phyloP scores from a whole-genome alignment of 2,329 filamentous ascomycete species.

The Zymoseptoria tritici region DNA sequence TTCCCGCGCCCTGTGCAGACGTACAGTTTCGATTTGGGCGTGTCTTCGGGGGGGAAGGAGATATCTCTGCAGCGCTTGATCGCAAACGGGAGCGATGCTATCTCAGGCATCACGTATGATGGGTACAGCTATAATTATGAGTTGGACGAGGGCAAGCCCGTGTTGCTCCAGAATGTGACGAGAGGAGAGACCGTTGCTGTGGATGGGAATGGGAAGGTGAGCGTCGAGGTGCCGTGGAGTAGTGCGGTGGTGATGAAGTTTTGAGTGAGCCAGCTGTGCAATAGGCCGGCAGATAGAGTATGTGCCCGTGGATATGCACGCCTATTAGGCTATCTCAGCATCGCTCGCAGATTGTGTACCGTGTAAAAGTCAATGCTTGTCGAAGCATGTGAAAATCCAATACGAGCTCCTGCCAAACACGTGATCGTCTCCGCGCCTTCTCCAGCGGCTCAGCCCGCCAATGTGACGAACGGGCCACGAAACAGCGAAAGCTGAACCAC shows the following conservation, averaged over 20 bases:
- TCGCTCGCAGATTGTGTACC: too few species aligned
- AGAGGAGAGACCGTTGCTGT: conserved; percentile 37
- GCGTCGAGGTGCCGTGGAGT: conserved; percentile 21
- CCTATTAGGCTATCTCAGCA: too few species aligned
- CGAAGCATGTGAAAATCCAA: too few species aligned
- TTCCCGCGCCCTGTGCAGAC: conserved; percentile 28
- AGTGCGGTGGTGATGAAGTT: conserved; percentile 24
- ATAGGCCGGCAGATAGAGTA: too few species aligned
- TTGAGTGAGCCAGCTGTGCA: not conserved
- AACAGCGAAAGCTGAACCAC: not conserved
- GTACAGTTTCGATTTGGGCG: conserved; percentile 40
- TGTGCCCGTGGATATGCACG: too few species aligned
- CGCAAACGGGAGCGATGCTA: conserved; percentile 58
- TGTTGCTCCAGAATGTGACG: conserved; percentile 50
- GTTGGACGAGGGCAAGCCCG: conserved; percentile 47
- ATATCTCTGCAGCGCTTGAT: conserved; percentile 43
- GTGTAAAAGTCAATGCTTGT: too few species aligned
- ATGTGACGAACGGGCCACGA: not conserved
- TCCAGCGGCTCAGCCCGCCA: not conserved
- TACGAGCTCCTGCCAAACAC: not conserved
- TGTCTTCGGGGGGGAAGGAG: conserved; percentile 16
- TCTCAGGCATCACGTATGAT: conserved; percentile 55
- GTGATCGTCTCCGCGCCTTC: not conserved
- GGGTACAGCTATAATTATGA: conserved; percentile 57
- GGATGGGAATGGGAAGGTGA: conserved; percentile 30